Conservation (phyloP, 2,329 filamentous ascomycete genomes). For the Tolypocladium guangdongense region DNA sequence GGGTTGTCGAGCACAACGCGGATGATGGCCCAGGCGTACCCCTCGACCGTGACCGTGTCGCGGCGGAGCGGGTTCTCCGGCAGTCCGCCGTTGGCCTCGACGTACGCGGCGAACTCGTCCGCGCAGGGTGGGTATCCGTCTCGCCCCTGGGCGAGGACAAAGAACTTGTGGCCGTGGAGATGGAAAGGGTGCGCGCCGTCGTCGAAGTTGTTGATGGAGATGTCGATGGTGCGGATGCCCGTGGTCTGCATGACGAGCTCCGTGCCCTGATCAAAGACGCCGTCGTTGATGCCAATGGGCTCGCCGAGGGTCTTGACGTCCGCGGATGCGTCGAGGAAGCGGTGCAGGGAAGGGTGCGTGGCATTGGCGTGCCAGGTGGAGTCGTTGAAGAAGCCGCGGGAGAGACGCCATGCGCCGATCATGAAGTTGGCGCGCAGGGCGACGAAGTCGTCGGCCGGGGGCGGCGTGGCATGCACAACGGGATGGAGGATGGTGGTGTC, state of each 20-base stretch:
- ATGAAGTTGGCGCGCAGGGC: constrained; percentile 41
- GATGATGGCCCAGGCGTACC: constrained; percentile 43
- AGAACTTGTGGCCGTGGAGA: constrained; percentile 50
- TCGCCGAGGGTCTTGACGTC: constrained; percentile 4
- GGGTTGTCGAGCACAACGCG: constrained; percentile 46
- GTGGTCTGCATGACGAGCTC: constrained; percentile 37
- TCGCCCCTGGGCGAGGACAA: constrained; percentile 25
- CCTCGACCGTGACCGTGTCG: constrained; percentile 39
- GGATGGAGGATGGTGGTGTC: constrained; percentile 36
- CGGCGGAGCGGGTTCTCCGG: constrained; percentile 22
- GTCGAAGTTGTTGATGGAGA: constrained; percentile 50
- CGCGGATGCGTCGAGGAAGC: constrained; percentile 17
- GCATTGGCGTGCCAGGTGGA: constrained; percentile 34
- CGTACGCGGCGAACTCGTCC: constrained; percentile 12
- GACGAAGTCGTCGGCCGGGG: constrained; percentile 28
- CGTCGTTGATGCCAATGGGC: constrained; percentile 16
- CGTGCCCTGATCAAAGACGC: constrained; percentile 13
- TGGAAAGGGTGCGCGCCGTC: constrained; percentile 36
- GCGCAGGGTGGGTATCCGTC: constrained; percentile 23
- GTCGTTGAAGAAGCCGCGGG: constrained; percentile 43
- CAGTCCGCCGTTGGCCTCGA: constrained; percentile 10
- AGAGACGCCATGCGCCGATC: constrained; percentile 41
- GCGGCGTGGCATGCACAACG: constrained; percentile 21
- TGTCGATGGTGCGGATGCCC: constrained; percentile 42
- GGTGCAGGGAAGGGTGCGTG: constrained; percentile 24